Percentiles rank a stretch among this genome's conserved stretches.
Evolutionary conservation across 2,329 filamentous ascomycete genomes (phyloP).

Genomic region (Stachybotrys elegans): DNA sequence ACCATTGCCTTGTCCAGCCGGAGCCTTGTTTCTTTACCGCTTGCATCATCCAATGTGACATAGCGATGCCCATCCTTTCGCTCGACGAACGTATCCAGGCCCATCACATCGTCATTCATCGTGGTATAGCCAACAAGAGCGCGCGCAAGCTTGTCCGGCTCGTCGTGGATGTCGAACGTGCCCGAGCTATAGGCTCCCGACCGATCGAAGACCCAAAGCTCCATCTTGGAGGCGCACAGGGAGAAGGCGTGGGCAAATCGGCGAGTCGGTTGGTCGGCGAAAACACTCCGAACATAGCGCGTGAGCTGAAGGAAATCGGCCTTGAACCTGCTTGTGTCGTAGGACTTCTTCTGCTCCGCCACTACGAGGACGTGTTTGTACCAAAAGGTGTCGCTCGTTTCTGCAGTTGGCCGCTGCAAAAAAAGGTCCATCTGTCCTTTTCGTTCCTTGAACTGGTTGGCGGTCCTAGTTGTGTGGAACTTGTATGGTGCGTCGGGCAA

Average conservation of each 20-base stretch:
- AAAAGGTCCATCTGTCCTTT: constrained; percentile 16
- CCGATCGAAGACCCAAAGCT: constrained; percentile 32
- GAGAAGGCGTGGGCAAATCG: constrained; percentile 31
- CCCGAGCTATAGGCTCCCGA: constrained; percentile 27
- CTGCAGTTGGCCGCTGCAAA: constrained; percentile 8
- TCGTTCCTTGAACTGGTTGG: constrained; percentile 13
- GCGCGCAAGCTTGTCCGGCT: constrained; percentile 11
- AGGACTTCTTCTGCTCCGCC: constrained; percentile 13
- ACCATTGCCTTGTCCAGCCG: constrained; percentile 8
- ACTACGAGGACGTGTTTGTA: constrained; percentile 16
- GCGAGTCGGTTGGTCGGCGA: constrained; percentile 24
- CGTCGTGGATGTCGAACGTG: constrained; percentile 19
- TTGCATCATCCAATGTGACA: neutral
- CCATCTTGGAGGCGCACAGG: constrained; percentile 23
- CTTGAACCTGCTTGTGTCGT: constrained; percentile 11
- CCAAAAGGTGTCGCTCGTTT: constrained; percentile 2
- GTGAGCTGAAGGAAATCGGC: constrained; percentile 12
- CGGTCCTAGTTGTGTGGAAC: constrained; percentile 11
- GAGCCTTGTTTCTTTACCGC: constrained; percentile 5
- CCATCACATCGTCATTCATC: constrained; percentile 12
- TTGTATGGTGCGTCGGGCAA: constrained; percentile 10
- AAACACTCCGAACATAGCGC: constrained; percentile 17
- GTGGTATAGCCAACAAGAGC: constrained; percentile 13
- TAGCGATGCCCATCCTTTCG: neutral
- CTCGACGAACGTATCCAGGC: constrained; percentile 4